These are phyloP conservation scores for Daldinia decipiens DNA, from an alignment of 495 filamentous ascomycete genomes.

Conservation along the genomic window DNA sequence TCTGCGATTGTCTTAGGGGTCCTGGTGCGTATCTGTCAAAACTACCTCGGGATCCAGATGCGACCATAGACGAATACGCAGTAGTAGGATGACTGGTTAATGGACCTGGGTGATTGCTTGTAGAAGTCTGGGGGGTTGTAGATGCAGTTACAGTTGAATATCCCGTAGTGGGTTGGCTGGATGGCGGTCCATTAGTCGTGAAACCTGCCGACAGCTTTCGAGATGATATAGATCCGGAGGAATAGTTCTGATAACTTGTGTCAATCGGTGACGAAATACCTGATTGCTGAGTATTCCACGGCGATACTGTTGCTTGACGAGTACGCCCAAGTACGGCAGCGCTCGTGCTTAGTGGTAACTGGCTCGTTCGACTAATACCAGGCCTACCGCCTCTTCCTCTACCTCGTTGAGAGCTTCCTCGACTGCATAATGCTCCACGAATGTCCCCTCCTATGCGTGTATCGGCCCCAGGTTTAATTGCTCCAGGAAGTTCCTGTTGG, in stretches of 20 bases:
- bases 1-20: constrained; percentile 15
- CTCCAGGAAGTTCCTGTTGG: background rate
- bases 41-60: constrained; percentile 7
- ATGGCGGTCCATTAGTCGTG: constrained; percentile 18
- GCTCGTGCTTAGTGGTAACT: constrained; percentile 18
- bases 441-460: background rate
- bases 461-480: background rate
- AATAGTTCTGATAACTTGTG: background rate
- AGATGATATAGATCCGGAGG: constrained; percentile 24
- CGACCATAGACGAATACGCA: background rate
- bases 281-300: background rate
- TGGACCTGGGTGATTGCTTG: constrained; percentile 16
- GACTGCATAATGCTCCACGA: background rate
- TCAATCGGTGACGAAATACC: background rate
- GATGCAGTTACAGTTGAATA: constrained; percentile 17
- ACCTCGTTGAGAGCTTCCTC: background rate
- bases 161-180: constrained; percentile 23
- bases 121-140: background rate
- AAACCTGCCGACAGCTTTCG: constrained; percentile 37
- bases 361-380: background rate
- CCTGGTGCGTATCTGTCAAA: background rate
- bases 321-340: background rate
- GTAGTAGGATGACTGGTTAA: constrained; percentile 17
- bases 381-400: background rate
- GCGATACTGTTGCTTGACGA: background rate